A percentile compares a stretch with the other conserved stretches of the same genome.
Evolutionary conservation across 2,329 filamentous ascomycete genomes (phyloP).

Genomic region (Geosmithia putterillii): DNA sequence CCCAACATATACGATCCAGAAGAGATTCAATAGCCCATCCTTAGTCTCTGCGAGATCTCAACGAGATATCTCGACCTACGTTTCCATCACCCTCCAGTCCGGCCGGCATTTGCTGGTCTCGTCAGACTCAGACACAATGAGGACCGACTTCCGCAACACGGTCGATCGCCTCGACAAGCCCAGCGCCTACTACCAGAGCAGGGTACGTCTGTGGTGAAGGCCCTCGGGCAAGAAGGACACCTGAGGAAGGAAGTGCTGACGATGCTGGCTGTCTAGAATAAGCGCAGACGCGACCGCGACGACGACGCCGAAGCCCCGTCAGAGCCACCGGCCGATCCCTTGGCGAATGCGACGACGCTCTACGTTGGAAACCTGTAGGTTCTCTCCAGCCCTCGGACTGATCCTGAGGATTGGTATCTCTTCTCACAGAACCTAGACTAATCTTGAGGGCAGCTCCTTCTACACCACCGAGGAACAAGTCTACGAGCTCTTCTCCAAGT

Average conservation of each 20-base stretch:
- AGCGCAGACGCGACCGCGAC: slow-evolving; percentile 54
- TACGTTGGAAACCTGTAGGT: slow-evolving; percentile 88
- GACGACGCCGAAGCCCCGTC: slow-evolving; percentile 32
- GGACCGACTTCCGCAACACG: slow-evolving; percentile 36
- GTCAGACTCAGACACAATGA: not conserved
- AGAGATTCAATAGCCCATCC: too few species aligned
- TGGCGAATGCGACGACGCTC: slow-evolving; percentile 82
- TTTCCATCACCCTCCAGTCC: too few species aligned
- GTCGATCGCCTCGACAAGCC: slow-evolving; percentile 89
- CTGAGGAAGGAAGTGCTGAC: not conserved
- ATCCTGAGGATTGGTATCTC: not conserved
- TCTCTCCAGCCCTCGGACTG: not conserved
- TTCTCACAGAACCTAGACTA: slow-evolving; percentile 28
- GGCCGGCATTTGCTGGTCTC: not conserved
- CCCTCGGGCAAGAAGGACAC: too few species aligned
- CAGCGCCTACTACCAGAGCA: slow-evolving; percentile 82
- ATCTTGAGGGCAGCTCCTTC: too few species aligned
- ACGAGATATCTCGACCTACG: too few species aligned
- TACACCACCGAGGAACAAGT: slow-evolving; percentile 99
- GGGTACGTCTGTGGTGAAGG: slow-evolving; percentile 57
- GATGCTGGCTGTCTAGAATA: slow-evolving; percentile 39
- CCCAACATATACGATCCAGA: too few species aligned
- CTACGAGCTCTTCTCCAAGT: slow-evolving; percentile 91
- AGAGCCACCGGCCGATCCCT: slow-evolving; percentile 50
- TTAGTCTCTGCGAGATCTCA: too few species aligned